Conservation (phyloP, 2,329 filamentous ascomycete genomes). For the Penicillium italicum region DNA sequence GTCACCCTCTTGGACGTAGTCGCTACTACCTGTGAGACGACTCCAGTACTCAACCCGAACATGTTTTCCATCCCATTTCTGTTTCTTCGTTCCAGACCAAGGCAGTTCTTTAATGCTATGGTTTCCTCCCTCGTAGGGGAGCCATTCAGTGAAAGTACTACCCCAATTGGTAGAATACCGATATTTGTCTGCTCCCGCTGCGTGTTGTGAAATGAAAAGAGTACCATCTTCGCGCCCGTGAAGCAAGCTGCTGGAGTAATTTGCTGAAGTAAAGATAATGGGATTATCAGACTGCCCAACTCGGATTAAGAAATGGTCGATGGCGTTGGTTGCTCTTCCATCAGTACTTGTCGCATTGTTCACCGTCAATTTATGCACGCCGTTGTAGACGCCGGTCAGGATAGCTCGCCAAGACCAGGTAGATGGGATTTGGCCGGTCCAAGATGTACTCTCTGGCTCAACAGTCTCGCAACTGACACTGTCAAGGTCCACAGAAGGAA, state of each 20-base stretch:
- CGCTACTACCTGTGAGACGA: constrained; percentile 55
- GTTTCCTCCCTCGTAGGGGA: constrained; percentile 52
- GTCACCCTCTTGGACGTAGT: constrained; percentile 60
- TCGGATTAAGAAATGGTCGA: constrained; percentile 61
- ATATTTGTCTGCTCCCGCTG: constrained; percentile 60
- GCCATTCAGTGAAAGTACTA: constrained; percentile 58
- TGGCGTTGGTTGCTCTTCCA: constrained; percentile 47
- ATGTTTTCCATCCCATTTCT: constrained; percentile 60
- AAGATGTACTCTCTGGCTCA: constrained; percentile 31
- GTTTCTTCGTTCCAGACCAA: constrained; percentile 58
- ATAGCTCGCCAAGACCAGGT: constrained; percentile 53
- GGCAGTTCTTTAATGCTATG: constrained; percentile 46
- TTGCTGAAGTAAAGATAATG: constrained; percentile 57
- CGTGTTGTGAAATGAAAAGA: constrained; percentile 55
- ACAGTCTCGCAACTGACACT: constrained; percentile 48
- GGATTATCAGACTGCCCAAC: constrained; percentile 58
- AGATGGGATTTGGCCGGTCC: constrained; percentile 53
- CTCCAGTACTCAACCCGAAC: constrained; percentile 63
- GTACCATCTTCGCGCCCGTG: constrained; percentile 42
- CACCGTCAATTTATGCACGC: constrained; percentile 57
- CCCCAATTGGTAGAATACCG: constrained; percentile 62
- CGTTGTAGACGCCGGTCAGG: constrained; percentile 57
- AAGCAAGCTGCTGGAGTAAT: constrained; percentile 57
- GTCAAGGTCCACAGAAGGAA: constrained; percentile 43
- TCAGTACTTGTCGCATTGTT: constrained; percentile 50